A percentile compares a stretch with the other conserved stretches of the same genome.
Conservation (phyloP, 768 basidiomycete genomes). For the Tylopilus intermedius region DNA sequence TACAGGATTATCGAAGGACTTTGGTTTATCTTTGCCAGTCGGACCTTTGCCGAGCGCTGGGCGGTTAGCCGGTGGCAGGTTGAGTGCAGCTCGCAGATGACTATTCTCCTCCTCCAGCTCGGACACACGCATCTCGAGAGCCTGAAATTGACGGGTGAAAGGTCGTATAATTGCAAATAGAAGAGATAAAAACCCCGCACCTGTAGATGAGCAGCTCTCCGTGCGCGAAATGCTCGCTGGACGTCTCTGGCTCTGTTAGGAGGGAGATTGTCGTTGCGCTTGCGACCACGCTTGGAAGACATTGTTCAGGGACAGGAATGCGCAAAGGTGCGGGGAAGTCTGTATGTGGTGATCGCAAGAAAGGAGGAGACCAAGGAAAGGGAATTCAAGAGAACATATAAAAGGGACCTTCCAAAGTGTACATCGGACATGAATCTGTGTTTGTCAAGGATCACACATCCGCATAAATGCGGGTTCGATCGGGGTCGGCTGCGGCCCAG, state of each 20-base stretch:
- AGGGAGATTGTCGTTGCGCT: slow-evolving; percentile 62
- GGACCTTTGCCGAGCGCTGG: slow-evolving; percentile 77
- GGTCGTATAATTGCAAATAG: slow-evolving; percentile 38
- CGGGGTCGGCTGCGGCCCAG: slow-evolving; percentile 36
- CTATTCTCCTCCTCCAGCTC: slow-evolving; percentile 84
- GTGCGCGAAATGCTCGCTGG: slow-evolving; percentile 83
- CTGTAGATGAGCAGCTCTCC: slow-evolving; percentile 83
- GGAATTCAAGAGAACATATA: slow-evolving; percentile 37
- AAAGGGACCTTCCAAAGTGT: slow-evolving; percentile 32
- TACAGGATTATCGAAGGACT: slow-evolving; percentile 35
- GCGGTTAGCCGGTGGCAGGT: slow-evolving; percentile 68
- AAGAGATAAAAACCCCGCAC: slow-evolving; percentile 40
- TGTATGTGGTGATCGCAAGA: slow-evolving; percentile 27
- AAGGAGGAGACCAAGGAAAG: slow-evolving; percentile 30
- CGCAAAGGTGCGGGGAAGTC: slow-evolving; percentile 9
- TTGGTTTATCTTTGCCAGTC: slow-evolving; percentile 82
- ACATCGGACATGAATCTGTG: slow-evolving; percentile 33
- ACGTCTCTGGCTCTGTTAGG: slow-evolving; percentile 78
- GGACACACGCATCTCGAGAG: slow-evolving; percentile 72
- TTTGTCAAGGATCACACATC: slow-evolving; percentile 31
- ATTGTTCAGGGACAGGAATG: slow-evolving; percentile 34
- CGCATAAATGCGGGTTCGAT: slow-evolving; percentile 35
- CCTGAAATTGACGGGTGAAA: slow-evolving; percentile 43
- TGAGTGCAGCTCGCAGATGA: slow-evolving; percentile 64
- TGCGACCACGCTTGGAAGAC: slow-evolving; percentile 86